phyloP scores from a whole-genome alignment of 2,329 filamentous ascomycete genomes.

The Aspergillus fumigatus region DNA sequence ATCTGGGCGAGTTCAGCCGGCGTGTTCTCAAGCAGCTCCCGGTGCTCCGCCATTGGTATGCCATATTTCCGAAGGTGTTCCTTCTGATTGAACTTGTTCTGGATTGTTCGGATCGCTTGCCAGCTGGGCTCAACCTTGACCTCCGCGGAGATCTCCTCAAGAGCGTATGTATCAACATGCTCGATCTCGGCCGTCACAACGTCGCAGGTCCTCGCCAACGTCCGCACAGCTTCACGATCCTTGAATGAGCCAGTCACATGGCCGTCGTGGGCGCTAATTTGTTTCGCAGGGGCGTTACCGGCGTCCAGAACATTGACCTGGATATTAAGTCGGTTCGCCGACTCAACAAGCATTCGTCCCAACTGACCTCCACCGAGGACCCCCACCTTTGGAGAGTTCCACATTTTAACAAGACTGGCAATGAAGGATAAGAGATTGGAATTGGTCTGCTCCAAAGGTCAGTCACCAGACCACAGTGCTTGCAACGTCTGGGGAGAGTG shows the following conservation, averaged over 20 bases:
- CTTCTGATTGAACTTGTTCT: constrained; percentile 92
- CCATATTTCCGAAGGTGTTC: constrained; percentile 64
- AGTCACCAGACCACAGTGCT: not conserved
- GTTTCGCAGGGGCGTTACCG: constrained; percentile 73
- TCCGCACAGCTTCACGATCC: constrained; percentile 69
- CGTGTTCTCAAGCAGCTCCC: constrained; percentile 59
- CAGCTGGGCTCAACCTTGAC: constrained; percentile 74
- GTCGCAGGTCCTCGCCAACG: constrained; percentile 72
- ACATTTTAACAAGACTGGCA: constrained; percentile 23
- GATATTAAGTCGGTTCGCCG: constrained; percentile 74
- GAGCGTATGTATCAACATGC: constrained; percentile 83
- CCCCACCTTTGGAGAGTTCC: constrained; percentile 44
- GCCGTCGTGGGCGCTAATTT: constrained; percentile 68
- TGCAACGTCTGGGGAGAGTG: not conserved
- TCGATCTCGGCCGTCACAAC: constrained; percentile 92
- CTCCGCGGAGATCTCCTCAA: constrained; percentile 72
- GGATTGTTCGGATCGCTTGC: constrained; percentile 80
- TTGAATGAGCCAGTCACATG: constrained; percentile 88
- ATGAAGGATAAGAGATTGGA: not conserved
- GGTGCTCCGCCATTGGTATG: constrained; percentile 69
- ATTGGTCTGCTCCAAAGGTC: constrained; percentile 3
- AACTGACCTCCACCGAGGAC: constrained; percentile 66
- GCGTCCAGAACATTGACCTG: constrained; percentile 75
- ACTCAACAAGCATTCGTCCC: constrained; percentile 89
- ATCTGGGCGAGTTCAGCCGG: constrained; percentile 60